phyloP scores from a whole-genome alignment of 164 flowering plant species.

The Aristolochia fimbriata region DNA sequence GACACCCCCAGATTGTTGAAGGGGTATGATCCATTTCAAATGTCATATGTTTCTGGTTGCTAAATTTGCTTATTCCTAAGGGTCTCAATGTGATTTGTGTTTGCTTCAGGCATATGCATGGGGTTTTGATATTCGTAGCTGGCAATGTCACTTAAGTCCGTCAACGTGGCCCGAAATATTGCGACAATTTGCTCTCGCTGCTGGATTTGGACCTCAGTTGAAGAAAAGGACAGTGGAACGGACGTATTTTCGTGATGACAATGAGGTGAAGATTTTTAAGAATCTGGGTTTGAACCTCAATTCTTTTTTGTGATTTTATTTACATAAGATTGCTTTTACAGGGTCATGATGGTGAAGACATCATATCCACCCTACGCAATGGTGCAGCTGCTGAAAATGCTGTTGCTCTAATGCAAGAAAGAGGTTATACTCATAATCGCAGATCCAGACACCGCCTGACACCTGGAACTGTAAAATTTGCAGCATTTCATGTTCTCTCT shows the following conservation, averaged over 20 bases:
- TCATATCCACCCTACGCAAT: constrained; percentile 58
- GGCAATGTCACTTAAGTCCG: constrained; percentile 72
- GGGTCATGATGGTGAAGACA: constrained; percentile 67
- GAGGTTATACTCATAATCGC: constrained; percentile 60
- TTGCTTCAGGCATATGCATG: constrained; percentile 74
- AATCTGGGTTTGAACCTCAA: neutral
- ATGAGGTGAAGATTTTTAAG: constrained; percentile 35
- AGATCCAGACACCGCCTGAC: constrained; percentile 88
- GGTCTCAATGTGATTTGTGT: neutral
- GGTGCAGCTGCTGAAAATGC: constrained; percentile 89
- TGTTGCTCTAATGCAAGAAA: constrained; percentile 72
- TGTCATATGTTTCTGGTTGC: neutral
- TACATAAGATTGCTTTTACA: constrained; percentile 19
- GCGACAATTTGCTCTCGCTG: constrained; percentile 75
- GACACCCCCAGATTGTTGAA: constrained; percentile 88
- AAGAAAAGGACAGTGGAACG: constrained; percentile 42
- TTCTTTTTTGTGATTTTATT: neutral
- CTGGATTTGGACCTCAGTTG: constrained; percentile 78
- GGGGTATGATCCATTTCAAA: constrained; percentile 41
- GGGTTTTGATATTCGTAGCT: constrained; percentile 88
- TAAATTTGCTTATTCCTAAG: neutral
- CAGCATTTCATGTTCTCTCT: constrained; percentile 87
- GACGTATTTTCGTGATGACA: constrained; percentile 48
- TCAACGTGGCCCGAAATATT: constrained; percentile 92
- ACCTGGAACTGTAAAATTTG: constrained; percentile 95